Conservation (phyloP, 2,329 filamentous ascomycete species). For the Talaromyces sp. region DNA sequence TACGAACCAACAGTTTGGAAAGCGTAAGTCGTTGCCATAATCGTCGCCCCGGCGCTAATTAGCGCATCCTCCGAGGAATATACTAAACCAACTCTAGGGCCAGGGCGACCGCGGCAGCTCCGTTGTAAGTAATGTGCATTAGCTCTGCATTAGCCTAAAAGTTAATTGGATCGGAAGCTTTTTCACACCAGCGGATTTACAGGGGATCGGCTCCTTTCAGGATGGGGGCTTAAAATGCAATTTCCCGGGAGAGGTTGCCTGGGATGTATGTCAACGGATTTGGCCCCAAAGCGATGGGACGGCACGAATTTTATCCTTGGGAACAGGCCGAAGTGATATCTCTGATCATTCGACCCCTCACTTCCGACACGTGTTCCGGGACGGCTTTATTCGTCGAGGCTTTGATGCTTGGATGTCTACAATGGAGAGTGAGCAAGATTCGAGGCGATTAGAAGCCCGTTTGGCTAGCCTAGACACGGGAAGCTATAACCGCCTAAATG, state of each 20-base stretch:
- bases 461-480: slow-evolving; percentile 4
- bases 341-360: slow-evolving; percentile 12
- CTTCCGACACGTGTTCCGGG: slow-evolving; percentile 25
- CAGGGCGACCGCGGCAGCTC: slow-evolving; percentile 23
- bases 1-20: slow-evolving; percentile 17
- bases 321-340: slow-evolving; percentile 12
- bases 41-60: not conserved
- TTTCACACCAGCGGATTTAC: slow-evolving; percentile 19
- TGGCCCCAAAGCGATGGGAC: slow-evolving; percentile 16
- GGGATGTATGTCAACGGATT: slow-evolving; percentile 17
- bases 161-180: slow-evolving; percentile 13
- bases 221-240: slow-evolving; percentile 20
- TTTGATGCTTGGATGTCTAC: slow-evolving; percentile 26
- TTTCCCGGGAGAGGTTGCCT: slow-evolving; percentile 13
- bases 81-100: no score
- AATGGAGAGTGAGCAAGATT: slow-evolving; percentile 22
- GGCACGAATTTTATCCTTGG: slow-evolving; percentile 19
- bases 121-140: slow-evolving; percentile 16
- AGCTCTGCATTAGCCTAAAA: not conserved
- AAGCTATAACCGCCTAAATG: slow-evolving; percentile 18
- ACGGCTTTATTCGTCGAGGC: slow-evolving; percentile 22
- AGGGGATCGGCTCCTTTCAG: slow-evolving; percentile 16
- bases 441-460: slow-evolving; percentile 11
- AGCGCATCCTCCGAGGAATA: no score
- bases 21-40: slow-evolving; percentile 14